Evolutionary conservation across 129 eudicot genomes (phyloP).

Genomic region (Lactuca saligna): DNA sequence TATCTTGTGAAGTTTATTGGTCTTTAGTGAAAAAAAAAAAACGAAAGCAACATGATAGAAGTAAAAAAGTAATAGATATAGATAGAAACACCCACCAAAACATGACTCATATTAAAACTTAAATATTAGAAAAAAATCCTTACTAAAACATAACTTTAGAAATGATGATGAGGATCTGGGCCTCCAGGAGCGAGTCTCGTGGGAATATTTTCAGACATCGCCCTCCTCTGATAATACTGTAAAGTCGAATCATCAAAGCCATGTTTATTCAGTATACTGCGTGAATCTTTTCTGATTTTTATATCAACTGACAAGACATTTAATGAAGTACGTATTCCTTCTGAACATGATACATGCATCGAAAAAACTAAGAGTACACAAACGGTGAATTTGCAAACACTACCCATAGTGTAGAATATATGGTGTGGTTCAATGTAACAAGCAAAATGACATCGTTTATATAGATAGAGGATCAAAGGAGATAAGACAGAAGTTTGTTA

Average conservation of each 20-base stretch:
- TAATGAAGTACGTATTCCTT: background rate
- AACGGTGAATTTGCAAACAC: slow-evolving; percentile 14
- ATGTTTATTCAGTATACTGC: slow-evolving; percentile 11
- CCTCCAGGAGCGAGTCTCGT: slow-evolving; percentile 47
- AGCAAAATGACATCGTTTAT: slow-evolving; percentile 4
- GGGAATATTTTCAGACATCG: slow-evolving; percentile 29
- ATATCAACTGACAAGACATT: background rate
- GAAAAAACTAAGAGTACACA: slow-evolving; percentile 7
- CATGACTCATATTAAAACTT: background rate
- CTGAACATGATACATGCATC: background rate
- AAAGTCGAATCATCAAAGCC: slow-evolving; percentile 33
- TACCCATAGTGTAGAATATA: slow-evolving; percentile 18
- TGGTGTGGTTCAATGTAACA: background rate
- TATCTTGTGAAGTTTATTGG: background rate
- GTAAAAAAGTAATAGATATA: background rate
- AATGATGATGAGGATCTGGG: slow-evolving; percentile 55
- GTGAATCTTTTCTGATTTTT: slow-evolving; percentile 9
- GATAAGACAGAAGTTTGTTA: slow-evolving; percentile 5
- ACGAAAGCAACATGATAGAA: background rate
- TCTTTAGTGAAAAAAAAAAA: background rate
- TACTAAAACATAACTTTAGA: slow-evolving; percentile 8
- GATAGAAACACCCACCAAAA: background rate
- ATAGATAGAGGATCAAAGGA: background rate
- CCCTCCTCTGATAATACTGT: slow-evolving; percentile 38
- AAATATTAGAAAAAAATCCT: background rate